Evolutionary conservation across 163 green algal species (phyloP), one percentile per base, ranked within the genome.

Genomic region (Chlorella variabilis): DNA sequence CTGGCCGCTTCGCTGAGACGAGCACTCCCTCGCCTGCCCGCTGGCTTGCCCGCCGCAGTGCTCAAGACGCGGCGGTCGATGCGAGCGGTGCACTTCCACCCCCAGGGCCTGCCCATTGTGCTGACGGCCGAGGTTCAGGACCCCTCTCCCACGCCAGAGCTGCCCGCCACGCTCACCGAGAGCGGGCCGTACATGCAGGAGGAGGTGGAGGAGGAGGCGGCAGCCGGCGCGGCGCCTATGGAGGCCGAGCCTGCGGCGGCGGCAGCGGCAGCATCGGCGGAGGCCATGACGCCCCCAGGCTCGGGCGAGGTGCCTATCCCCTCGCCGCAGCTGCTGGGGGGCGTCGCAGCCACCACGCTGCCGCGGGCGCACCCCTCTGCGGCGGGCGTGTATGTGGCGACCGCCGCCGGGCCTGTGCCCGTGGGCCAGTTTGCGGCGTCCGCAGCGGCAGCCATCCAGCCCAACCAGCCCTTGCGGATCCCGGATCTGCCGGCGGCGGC

Each of bases 51-150:
- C 34, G 0, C 71, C 45, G 56, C 73, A 80, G 81, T 93, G 31
- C 87, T 98, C 4, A 91, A 91, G 23, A 98, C 95, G n/a, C 87
- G 85, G 75, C 86, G 92, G 23, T 97, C 94, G 1, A 89, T 98
- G 84, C 88, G 96, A 1, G 94, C 95, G 11, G 91, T 98, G 36
- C 94, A 98, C 84, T 98, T 98, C 80, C 93, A 97, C 82, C 96
- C 96, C 5, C 78, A 90, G 18, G 92, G 93, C 13, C 77, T 84
- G 5, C 88, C 91, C n/a, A 74, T 98, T 25, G 83, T 98, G 34
- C 88, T 98, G 36, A 97, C 93, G 0, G 95, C 96, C 2, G 96
- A 98, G 86, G 93, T 96, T 49, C 89, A 90, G 68, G 92, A 96
- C 80, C 82, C 81, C 27, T 81, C 86, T 1, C 33, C 81, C 31